Evolutionary conservation across 495 filamentous ascomycete species (phyloP).

Genomic region (Cudoniella acicularis): DNA sequence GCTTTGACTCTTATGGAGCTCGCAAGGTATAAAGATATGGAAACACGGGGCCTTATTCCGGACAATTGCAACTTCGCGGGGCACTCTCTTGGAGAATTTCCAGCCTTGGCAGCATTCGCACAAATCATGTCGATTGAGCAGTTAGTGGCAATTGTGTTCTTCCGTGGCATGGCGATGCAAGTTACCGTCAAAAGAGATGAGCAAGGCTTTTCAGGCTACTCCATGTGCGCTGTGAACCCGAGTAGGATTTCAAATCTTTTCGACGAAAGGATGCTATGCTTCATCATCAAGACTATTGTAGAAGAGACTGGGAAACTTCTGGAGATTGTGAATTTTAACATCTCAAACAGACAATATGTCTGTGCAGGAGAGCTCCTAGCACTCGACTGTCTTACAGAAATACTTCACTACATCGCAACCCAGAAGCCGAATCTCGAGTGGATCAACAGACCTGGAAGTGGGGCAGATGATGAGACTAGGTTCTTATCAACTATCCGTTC

Average conservation of each 20-base stretch:
- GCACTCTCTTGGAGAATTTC: not conserved
- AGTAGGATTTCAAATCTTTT: no score
- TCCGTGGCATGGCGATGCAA: not conserved
- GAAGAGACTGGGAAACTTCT: not conserved
- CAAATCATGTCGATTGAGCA: not conserved
- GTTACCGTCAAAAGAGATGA: not conserved
- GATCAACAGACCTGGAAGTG: not conserved
- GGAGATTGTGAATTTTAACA: constrained; percentile 40
- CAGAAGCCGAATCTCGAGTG: not conserved
- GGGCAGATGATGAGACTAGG: not conserved
- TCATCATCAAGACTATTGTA: not conserved
- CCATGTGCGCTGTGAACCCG: not conserved
- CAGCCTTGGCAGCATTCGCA: not conserved
- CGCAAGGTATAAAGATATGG: constrained; percentile 31
- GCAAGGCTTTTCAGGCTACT: not conserved
- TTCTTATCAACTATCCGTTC: no score
- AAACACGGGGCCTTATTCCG: not conserved
- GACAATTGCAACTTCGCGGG: not conserved
- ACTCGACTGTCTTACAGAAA: not conserved
- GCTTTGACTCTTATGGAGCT: constrained; percentile 35
- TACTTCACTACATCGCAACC: not conserved
- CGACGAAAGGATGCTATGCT: not conserved
- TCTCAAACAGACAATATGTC: constrained; percentile 38
- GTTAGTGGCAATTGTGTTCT: not conserved
- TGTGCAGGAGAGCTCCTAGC: constrained; percentile 31